Conservation (phyloP, 345 rosid species). For the Nasturtium officinale region DNA sequence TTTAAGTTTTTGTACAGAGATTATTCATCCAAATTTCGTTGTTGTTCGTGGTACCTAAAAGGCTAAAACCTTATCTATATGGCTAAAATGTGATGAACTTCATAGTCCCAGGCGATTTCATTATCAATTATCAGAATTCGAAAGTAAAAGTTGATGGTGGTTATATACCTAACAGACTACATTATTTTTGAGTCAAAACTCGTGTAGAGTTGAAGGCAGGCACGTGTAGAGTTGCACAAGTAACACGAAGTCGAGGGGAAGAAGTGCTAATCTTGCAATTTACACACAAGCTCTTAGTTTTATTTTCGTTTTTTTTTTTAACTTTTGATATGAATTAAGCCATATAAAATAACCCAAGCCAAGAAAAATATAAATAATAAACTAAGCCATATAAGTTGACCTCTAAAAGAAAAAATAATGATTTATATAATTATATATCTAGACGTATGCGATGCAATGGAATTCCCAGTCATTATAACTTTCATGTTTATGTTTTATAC, state of each 20-base stretch:
- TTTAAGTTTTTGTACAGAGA: too few relatives aligned
- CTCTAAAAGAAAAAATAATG: not conserved
- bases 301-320: not conserved
- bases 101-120: too few relatives aligned
- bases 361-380: too few relatives aligned
- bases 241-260: conserved; percentile 30
- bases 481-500: conserved; percentile 16
- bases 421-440: not conserved
- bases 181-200: not conserved
- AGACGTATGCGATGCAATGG: not conserved
- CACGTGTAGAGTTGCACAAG: conserved; percentile 22
- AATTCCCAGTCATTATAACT: conserved; percentile 10
- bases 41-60: too few relatives aligned
- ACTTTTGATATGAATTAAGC: not conserved
- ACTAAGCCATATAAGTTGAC: conserved; percentile 1
- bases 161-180: not conserved
- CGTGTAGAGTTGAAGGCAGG: conserved; percentile 22
- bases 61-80: too few relatives aligned
- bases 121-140: too few relatives aligned
- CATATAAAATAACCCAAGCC: not conserved
- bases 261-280: conserved; percentile 10
- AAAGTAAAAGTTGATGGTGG: not conserved
- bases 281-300: conserved; percentile 17
- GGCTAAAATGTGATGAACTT: too few relatives aligned
- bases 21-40: too few relatives aligned